Evolutionary conservation across 495 filamentous ascomycete species (phyloP), one percentile per base, ranked within the genome.

Genomic region (Aspergillus sclerotioniger): DNA sequence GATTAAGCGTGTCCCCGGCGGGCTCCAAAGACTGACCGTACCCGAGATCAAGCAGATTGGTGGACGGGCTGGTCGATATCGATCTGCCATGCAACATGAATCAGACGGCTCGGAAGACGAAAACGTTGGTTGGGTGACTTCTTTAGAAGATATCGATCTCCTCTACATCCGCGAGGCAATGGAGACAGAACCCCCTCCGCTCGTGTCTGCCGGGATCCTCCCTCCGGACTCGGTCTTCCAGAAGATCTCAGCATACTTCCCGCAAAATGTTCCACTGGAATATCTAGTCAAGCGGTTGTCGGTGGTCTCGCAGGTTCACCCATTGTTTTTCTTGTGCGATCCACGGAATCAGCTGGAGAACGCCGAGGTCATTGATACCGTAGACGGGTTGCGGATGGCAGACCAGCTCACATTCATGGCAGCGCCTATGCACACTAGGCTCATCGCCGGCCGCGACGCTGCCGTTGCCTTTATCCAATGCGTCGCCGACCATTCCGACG

Each of bases 31-130:
- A 7, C 77, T 98, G 12, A 68, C 75, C 7, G 78, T 88, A n/a
- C 83, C 90, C 0, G 88, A 96, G 57, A 81, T 96, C 51, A 97
- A 95, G 68, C 95, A 99, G 64, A 99, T 99, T 58, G 94, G 82
- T 53, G 95, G 95, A 19, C 86, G 95, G 61, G 95, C 95, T 17
- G 95, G 95, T 25, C 88, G 95, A 32, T 99, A 87, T 75, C 86
- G 84, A 16, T 87, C 88, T 31, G 90, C 91, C 28, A 67, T 69
- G 16, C 77, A 87, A 66, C 62, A 50, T 56, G 48, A 70, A n/a
- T 60, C 71, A 3, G 62, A 51, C 33, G 65, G 39, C 13, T 28
- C 28, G 3, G 28, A 7, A 4, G 28, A 50, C 3, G 47, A 50
- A 13, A 76, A 79, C 46, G 70, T 87, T 3, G 94, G 94, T 3